Evolutionary conservation across 371 early-diverging fungal genomes (phyloP), one percentile per base, ranked within the genome.

Genomic region (Blakeslea trispora): DNA sequence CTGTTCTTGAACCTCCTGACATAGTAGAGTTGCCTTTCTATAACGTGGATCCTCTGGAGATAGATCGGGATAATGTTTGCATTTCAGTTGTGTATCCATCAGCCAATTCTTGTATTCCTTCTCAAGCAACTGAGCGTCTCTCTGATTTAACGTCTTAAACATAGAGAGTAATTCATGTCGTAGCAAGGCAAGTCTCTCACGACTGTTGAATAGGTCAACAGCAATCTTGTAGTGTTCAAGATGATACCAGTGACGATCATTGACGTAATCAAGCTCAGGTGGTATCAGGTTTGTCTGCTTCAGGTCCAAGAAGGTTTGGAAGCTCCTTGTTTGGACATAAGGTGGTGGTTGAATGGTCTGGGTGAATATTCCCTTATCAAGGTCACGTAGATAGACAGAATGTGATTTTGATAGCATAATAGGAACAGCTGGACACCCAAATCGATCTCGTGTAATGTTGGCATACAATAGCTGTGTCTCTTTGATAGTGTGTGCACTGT

Each of bases 91-190:
- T 5, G 69, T 71, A 53, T 82, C 83, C 57, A 79, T 46, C 34
- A 82, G 53, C 83, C 83, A 82, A 22, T 82, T 82, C 49, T 71
- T 57, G 43, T 75, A 82, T 34, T 79, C 81, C 11, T 61, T 71
- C 57, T 81, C 79, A 31, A 74, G 43, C 17, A 81, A 53, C 32
- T 74, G 68, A 13, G 56, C 48, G 34, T 82, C 83, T 23, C 79
- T 45, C 47, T 71, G 74, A 48, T 81, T 82, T 44, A 82, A 56
- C 3, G 66, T 50, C 45, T 74, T 69, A 49, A 82, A 82, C 1
- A 71, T 66, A 46, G 65, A 60, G 57, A 82, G 18, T 45, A 79
- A 45, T 35, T 82, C 79, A 34, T 77, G 74, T 44, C 82, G 63
- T 34, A 82, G 43, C 24, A 76, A 62, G 2, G 77, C 82, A 9